Percentiles rank a stretch among this genome's conserved stretches.
Conservation (phyloP, 2,329 filamentous ascomycete species). For the Verticillium albo-atrum region DNA sequence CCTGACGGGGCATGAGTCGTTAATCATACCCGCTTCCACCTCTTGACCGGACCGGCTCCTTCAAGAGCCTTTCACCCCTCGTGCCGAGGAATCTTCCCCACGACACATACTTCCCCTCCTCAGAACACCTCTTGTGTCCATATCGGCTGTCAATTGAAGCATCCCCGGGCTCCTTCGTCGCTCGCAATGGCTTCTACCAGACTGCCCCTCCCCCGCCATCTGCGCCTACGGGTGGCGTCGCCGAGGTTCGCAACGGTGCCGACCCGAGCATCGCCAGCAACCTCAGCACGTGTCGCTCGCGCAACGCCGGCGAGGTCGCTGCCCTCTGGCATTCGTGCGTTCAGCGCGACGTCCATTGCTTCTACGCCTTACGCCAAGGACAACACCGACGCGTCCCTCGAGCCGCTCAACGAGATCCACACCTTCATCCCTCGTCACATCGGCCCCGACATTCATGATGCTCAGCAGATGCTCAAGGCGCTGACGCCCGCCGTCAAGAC, state of each 20-base stretch:
- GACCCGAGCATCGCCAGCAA: slow-evolving; percentile 5
- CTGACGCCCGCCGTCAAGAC: slow-evolving; percentile 69
- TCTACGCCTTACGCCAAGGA: neutral
- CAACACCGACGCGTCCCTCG: slow-evolving; percentile 10
- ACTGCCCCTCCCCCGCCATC: slow-evolving; percentile 11
- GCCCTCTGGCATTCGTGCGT: neutral
- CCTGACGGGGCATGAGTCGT: neutral
- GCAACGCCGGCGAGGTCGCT: neutral
- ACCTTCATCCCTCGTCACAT: slow-evolving; percentile 82
- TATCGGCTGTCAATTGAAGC: neutral
- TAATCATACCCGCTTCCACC: neutral
- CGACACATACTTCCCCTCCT: neutral
- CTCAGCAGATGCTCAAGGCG: slow-evolving; percentile 72
- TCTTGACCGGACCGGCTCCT: neutral
- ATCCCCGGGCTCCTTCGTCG: neutral
- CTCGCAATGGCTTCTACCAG: slow-evolving; percentile 12
- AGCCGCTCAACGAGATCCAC: slow-evolving; percentile 35
- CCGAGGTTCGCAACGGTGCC: slow-evolving; percentile 3
- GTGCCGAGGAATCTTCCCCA: neutral
- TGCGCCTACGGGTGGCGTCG: slow-evolving; percentile 10
- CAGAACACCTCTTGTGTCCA: neutral
- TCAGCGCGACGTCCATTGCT: neutral
- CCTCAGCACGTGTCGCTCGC: slow-evolving; percentile 5
- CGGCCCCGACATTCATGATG: slow-evolving; percentile 68
- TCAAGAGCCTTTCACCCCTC: neutral